Conservation (phyloP, 192 early-diverging fungal species). For the Pecoramyces ruminantium region DNA sequence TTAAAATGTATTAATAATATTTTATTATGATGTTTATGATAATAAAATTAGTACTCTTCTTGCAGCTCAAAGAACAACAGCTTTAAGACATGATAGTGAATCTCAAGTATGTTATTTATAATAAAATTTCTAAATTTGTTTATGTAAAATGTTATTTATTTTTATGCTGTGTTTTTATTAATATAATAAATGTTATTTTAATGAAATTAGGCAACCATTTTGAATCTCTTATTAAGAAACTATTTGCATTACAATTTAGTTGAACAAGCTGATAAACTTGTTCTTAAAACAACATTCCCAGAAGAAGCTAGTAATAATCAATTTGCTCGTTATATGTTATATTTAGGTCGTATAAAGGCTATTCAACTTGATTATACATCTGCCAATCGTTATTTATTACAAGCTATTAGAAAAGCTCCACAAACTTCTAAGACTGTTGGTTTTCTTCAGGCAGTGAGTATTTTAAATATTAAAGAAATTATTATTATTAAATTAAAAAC, state of each 20-base stretch:
- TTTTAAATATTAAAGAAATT: background rate
- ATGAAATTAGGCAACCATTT: conserved; percentile 49
- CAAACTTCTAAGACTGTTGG: conserved; percentile 65
- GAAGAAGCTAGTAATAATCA: conserved; percentile 82
- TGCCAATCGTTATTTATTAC: conserved; percentile 69
- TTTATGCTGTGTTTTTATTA: too few species aligned
- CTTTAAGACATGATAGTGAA: conserved; percentile 79
- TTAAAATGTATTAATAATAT: too few species aligned
- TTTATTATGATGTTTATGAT: too few species aligned
- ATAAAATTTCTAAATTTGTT: too few species aligned
- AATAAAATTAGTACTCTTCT: conserved; percentile 47
- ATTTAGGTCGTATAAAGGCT: conserved; percentile 91
- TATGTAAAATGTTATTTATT: too few species aligned
- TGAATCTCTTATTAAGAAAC: conserved; percentile 83
- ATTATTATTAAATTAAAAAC: background rate
- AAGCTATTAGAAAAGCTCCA: conserved; percentile 92
- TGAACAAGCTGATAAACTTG: conserved; percentile 93
- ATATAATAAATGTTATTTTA: conserved; percentile 1
- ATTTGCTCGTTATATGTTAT: conserved; percentile 87
- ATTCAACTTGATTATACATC: conserved; percentile 93
- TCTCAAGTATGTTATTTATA: conserved; percentile 40
- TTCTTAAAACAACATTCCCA: conserved; percentile 81
- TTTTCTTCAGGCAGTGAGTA: conserved; percentile 75
- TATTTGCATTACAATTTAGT: conserved; percentile 90
- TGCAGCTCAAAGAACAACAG: conserved; percentile 76